Base-by-base conservation (phyloP, 148 eudicot genomes). In the Hydrangea macrophylla region DNA sequence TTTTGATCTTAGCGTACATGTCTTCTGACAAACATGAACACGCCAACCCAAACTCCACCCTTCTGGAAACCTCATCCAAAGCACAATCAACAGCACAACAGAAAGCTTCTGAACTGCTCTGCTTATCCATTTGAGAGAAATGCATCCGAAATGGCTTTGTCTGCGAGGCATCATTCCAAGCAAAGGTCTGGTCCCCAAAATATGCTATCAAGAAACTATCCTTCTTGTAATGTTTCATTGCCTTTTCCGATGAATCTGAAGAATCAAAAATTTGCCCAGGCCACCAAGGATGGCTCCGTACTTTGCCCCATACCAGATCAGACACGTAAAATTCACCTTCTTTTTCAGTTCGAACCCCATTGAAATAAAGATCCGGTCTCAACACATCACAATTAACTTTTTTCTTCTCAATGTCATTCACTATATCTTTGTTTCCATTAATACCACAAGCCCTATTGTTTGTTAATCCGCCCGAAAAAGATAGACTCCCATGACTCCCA, bases 251-350 rank as follows among this genome's bases (percentile, higher is more conserved):
- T 27, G 94, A 76, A 82, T 84, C 85, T 31, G 77, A 76, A 35
- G 84, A 76, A 53, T 78, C 85, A 71, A 83, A 84, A 70, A 91
- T 88, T 77, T 91, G 97, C 18, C 88, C 97, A 12, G 97, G 97
- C 97, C 97, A 91, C 97, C 97, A 91, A 1, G 94, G 97, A 75
- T 91, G 93, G 73, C 89, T 82, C 84, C 76, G 84, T 35, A 91
- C 97, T 77, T 91, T 91, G 9, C 88, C 94, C 97, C 97, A 91
- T 60, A 91, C 90, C 36, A 91, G 59, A 84, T 91, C 97, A 17
- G 76, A 74, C 57, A 70, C 71, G 22, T 24, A 45, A 82, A 71
- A 86, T n/a, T 73, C 67, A 25, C 78, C 79, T 39, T 74, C 83
- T 66, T 72, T 82, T 73, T 73, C 79, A 6, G 33, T 39, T 71